Conservation (phyloP, 176 grass and related monocot species). For the Oryza longistaminata region DNA sequence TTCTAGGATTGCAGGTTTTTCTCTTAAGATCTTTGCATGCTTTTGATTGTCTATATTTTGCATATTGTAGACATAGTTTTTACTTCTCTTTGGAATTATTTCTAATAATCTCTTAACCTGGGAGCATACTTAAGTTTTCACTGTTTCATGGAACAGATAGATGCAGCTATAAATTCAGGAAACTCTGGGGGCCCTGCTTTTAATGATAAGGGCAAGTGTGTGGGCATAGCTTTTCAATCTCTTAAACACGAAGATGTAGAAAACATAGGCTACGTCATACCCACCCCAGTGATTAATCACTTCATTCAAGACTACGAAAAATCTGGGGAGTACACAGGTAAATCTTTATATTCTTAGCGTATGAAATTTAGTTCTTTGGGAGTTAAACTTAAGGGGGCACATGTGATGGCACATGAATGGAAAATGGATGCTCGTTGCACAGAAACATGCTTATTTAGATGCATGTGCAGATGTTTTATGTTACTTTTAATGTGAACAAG, state of each 20-base stretch:
- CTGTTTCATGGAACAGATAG: slow-evolving; percentile 65
- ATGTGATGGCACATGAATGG: slow-evolving; percentile 7
- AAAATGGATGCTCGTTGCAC: background rate
- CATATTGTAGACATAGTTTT: background rate
- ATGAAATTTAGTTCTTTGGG: slow-evolving; percentile 7
- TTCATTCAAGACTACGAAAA: slow-evolving; percentile 97
- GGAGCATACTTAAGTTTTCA: background rate
- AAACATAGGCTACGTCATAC: slow-evolving; percentile 98
- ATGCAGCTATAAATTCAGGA: slow-evolving; percentile 98
- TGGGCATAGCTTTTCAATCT: slow-evolving; percentile 99
- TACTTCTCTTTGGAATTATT: background rate
- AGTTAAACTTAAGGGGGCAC: slow-evolving; percentile 11
- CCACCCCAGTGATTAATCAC: slow-evolving; percentile 91
- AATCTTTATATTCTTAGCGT: background rate
- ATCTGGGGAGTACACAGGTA: slow-evolving; percentile 87
- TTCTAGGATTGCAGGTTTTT: slow-evolving; percentile 88
- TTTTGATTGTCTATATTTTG: background rate
- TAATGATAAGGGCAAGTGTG: slow-evolving; percentile 83
- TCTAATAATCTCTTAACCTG: background rate
- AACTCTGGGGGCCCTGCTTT: slow-evolving; percentile 98
- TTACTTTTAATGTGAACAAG: background rate
- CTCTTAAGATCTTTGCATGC: slow-evolving; percentile 17
- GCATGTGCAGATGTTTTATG: background rate
- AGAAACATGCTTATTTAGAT: background rate
- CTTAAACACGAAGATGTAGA: slow-evolving; percentile 99